Evolutionary conservation across 768 basidiomycete genomes (phyloP).

Genomic region (Hygrophoropsis aurantiaca): DNA sequence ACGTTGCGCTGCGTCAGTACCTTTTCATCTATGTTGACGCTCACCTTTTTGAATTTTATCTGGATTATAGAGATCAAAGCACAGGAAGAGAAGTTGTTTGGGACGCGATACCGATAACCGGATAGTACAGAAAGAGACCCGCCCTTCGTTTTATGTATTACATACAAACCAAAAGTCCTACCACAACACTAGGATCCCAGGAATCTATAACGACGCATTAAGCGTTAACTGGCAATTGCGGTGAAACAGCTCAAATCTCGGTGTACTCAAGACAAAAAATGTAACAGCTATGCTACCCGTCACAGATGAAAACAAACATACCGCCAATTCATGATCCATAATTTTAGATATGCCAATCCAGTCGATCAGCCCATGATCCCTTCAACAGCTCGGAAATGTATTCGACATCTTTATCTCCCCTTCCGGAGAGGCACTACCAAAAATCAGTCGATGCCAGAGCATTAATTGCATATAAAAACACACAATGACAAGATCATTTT

Average conservation of each 20-base stretch:
- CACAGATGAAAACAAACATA: too few relatives aligned
- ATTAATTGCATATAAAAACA: constrained; percentile 32
- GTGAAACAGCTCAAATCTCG: too few relatives aligned
- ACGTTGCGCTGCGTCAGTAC: not conserved
- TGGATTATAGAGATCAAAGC: not conserved
- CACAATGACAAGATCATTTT: constrained; percentile 88
- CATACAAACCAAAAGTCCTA: too few relatives aligned
- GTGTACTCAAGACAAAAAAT: too few relatives aligned
- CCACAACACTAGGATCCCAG: too few relatives aligned
- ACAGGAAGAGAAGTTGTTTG: not conserved
- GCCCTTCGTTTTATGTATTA: too few relatives aligned
- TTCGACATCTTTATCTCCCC: constrained; percentile 98
- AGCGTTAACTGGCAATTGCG: too few relatives aligned
- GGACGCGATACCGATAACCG: not conserved
- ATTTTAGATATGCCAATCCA: constrained; percentile 84
- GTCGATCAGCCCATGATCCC: constrained; percentile 86
- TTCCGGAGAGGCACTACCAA: constrained; percentile 82
- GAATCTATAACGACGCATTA: too few relatives aligned
- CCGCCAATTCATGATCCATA: too few relatives aligned
- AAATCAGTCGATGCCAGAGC: not conserved
- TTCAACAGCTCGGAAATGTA: constrained; percentile 91
- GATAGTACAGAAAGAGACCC: too few relatives aligned
- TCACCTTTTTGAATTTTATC: not conserved
- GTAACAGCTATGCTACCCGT: too few relatives aligned
- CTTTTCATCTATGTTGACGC: not conserved